These are phyloP conservation scores for Aspergillus piperis DNA, from an alignment of 2,329 filamentous ascomycete genomes.

Conservation along the genomic window DNA sequence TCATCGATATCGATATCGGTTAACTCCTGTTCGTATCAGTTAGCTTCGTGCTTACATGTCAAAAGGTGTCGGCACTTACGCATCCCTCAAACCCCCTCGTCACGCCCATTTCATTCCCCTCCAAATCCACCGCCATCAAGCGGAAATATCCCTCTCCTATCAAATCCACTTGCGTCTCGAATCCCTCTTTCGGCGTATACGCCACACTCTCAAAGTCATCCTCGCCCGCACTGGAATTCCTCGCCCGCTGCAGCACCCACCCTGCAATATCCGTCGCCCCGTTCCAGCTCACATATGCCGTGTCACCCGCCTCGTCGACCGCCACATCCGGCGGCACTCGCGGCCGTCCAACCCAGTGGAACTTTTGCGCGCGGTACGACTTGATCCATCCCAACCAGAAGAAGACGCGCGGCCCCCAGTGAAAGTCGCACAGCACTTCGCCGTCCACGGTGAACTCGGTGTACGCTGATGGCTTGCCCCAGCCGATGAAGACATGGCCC, in stretches of 20 bases:
- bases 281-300: conserved; percentile 39
- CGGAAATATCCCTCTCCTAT: conserved; percentile 18
- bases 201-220: conserved; percentile 18
- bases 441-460: conserved; percentile 46
- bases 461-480: conserved; percentile 53
- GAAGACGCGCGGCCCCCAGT: conserved; percentile 49
- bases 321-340: conserved; percentile 36
- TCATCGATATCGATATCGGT: not conserved
- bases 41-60: not conserved
- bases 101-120: conserved; percentile 24
- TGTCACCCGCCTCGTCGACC: conserved; percentile 11
- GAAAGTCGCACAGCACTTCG: conserved; percentile 27
- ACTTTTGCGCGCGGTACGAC: conserved; percentile 59
- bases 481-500: conserved; percentile 53
- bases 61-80: not conserved
- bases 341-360: conserved; percentile 55
- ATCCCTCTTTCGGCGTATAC: conserved; percentile 22
- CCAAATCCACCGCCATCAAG: conserved; percentile 22
- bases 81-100: conserved; percentile 18
- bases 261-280: conserved; percentile 37
- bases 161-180: conserved; percentile 18
- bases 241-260: conserved; percentile 30
- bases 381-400: conserved; percentile 51
- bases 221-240: conserved; percentile 16
- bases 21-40: not conserved